Evolutionary conservation across 805 yeast species (phyloP), one percentile per base, ranked within the genome.

Genomic region (Pichia pseudocactophila): DNA sequence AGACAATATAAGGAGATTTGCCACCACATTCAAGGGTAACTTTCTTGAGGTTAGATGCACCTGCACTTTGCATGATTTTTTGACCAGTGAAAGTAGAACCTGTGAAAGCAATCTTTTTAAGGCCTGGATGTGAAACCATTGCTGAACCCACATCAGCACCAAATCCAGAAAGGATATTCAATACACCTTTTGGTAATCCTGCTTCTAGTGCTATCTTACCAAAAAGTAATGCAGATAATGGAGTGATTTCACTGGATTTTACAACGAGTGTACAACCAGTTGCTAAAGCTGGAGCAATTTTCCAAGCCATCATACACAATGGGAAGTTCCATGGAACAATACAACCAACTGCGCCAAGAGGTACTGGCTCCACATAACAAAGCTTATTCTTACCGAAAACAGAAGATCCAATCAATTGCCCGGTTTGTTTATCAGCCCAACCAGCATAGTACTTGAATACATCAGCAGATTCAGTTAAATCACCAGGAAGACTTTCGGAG

Each of bases 301-400:
- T 82, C 90, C 90, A 82, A 25, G 82, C 63, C 59, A 78, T 69
- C 84, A 82, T 81, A 71, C 80, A 72, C 52, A 82, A 65, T 48
- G 90, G 90, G 72, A 80, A 82, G 62, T 82, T 82, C 89, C 89
- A 82, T 53, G 90, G 89, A 50, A 82, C 79, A 51, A 82, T 80
- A 60, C 80, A 84, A 39, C 86, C 92, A 64, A 86, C 80, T 20
- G 81, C 82, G 57, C 89, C 90, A 48, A 81, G 61, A 50, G 78
- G 78, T 56, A 71, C 74, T 52, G 74, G 77, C 34, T 71, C 59
- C 13, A 77, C 74, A 55, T 70, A 73, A 17, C 72, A 69, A 43
- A 74, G 64, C 58, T 76, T 78, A 40, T 69, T 66, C 33, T 47
- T 50, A 15, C 62, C 62, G n/a, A 58, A 45, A 15, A 57, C 53